Percentiles rank a stretch among this genome's conserved stretches.
These are phyloP conservation scores for Scheffersomyces coipomensis DNA, from an alignment of 805 yeast genomes.

Conservation along the genomic window DNA sequence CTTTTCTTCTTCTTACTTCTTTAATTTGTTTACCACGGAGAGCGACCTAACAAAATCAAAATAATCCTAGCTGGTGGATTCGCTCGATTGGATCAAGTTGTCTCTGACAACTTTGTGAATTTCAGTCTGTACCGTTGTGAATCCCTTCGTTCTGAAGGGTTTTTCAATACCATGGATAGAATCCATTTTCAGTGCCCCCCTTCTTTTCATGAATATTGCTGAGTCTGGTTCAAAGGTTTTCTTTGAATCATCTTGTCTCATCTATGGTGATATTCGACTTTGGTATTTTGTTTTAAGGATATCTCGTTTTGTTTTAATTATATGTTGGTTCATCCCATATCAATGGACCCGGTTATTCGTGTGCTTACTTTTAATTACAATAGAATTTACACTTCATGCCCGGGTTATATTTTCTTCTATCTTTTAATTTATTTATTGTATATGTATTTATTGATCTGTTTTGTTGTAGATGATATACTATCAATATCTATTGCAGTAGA, in stretches of 20 bases:
- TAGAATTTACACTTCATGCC: slow-evolving; percentile 50
- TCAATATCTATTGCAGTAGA: no score
- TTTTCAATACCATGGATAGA: slow-evolving; percentile 2
- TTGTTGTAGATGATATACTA: no score
- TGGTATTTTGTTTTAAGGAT: slow-evolving; percentile 14
- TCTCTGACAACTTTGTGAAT: no score
- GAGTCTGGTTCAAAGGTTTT: slow-evolving; percentile 13
- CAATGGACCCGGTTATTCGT: slow-evolving; percentile 46
- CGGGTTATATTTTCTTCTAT: slow-evolving; percentile 33
- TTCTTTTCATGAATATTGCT: background rate
- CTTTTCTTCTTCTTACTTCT: slow-evolving; percentile 9
- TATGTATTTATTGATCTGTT: no score
- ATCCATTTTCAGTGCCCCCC: slow-evolving; percentile 14
- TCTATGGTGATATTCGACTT: slow-evolving; percentile 14
- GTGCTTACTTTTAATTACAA: slow-evolving; percentile 28
- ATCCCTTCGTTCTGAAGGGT: background rate
- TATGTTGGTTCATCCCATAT: slow-evolving; percentile 37
- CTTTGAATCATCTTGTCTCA: slow-evolving; percentile 6
- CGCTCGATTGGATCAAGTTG: background rate
- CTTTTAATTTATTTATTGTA: background rate
- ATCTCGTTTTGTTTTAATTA: slow-evolving; percentile 27
- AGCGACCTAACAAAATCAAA: slow-evolving; percentile 28
- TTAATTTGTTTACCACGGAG: slow-evolving; percentile 28
- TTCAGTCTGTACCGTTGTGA: background rate
- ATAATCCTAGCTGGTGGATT: slow-evolving; percentile 11